Evolutionary conservation across 1,284 basidiomycete species (phyloP), one percentile per base, ranked within the genome.

Genomic region (Xanthoconium separans): DNA sequence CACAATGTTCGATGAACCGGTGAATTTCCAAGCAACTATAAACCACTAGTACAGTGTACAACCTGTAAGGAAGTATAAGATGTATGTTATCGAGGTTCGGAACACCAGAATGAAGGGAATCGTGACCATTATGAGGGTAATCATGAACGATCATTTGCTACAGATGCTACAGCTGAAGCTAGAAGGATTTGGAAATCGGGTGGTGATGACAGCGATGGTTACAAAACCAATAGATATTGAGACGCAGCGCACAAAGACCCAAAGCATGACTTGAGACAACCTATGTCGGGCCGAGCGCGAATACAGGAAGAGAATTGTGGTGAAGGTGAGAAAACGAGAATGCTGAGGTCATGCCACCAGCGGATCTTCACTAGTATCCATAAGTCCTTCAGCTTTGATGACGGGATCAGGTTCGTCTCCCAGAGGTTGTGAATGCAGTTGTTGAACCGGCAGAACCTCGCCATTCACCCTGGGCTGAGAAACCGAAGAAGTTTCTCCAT

Each of bases 301-400:
- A 53, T 41, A 43, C 31, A 52, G 49, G 50, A 59, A 42, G 31
- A 44, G 47, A 44, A 59, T 56, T 53, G 62, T 43, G 52, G 45
- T 37, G 46, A 31, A 22, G 1, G 43, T 33, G 30, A 34, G 53
- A 50, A 20, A 39, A 56, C n/a, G 49, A 34, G 56, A 33, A 45
- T 41, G 24, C 12, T 40, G 44, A 36, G 18, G 30, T 63, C 70
- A 80, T 58, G 69, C 69, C 68, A 83, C 86, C 63, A 85, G 65
- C 42, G 87, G 85, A 65, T 82, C 80, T 71, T 91, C 88, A 67
- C 83, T 88, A 53, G 75, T 74, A 68, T 91, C 86, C 73, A 87
- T 75, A 51, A 90, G 74, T n/a, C 87, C 88, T 68, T 92, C 90
- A 24, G 75, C 81, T 66, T 81, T 79, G 24, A 82, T 77, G 27